A percentile compares a stretch with the other conserved stretches of the same genome.
Evolutionary conservation across 768 basidiomycete species (phyloP).

Genomic region (Pisolithus marmoratus): DNA sequence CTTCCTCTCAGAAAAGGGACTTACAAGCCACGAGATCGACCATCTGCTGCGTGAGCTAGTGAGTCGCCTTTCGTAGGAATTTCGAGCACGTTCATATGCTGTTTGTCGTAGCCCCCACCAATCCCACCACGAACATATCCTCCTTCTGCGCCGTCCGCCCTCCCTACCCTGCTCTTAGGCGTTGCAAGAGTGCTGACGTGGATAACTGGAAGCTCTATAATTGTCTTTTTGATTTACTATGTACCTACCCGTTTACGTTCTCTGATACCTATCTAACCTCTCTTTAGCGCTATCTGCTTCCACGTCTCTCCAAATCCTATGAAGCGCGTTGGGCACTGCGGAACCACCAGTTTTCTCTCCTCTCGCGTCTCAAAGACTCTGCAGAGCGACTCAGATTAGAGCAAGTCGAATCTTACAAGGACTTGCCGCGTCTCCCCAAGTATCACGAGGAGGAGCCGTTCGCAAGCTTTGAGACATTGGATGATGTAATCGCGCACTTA

Average conservation of each 20-base stretch:
- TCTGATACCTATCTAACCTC: constrained; percentile 5
- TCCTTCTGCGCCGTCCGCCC: constrained; percentile 58
- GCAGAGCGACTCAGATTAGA: constrained; percentile 48
- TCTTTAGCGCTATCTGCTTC: constrained; percentile 61
- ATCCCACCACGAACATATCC: constrained; percentile 75
- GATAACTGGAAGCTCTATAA: constrained; percentile 59
- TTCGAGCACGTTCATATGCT: neutral
- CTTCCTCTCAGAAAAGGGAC: constrained; percentile 69
- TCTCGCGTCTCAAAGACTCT: constrained; percentile 50
- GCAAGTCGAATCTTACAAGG: constrained; percentile 50
- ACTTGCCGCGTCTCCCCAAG: constrained; percentile 50
- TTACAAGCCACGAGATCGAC: constrained; percentile 56
- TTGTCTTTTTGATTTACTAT: constrained; percentile 57
- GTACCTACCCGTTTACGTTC: constrained; percentile 34
- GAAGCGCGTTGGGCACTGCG: constrained; percentile 58
- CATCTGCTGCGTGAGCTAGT: constrained; percentile 53
- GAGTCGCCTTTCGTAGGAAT: constrained; percentile 12
- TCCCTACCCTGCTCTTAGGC: constrained; percentile 63
- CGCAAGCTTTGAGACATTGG: constrained; percentile 40
- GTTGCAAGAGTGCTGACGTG: constrained; percentile 55
- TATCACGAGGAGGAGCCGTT: constrained; percentile 45
- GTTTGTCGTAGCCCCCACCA: constrained; percentile 31
- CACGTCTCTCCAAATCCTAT: constrained; percentile 53
- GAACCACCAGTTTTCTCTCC: constrained; percentile 52
- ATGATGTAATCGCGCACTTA: constrained; percentile 28